phyloP scores from a whole-genome alignment of 2,329 filamentous ascomycete species.

The Zarea fungicola region DNA sequence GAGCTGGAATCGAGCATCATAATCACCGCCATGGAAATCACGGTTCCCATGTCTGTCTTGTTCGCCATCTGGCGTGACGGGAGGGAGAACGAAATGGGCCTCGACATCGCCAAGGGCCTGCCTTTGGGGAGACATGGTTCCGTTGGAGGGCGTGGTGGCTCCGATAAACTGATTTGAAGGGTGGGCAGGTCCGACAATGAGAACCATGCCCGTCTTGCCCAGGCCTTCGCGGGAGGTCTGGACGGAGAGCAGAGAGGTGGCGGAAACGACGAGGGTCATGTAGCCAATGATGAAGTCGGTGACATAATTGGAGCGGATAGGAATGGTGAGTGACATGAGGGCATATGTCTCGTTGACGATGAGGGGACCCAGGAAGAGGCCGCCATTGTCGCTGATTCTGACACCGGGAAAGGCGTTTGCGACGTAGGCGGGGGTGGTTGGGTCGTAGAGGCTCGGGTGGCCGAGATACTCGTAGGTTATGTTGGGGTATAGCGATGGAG shows the following conservation, averaged over 20 bases:
- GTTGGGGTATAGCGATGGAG: conserved; percentile 70
- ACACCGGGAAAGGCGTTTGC: conserved; percentile 48
- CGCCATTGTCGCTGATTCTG: conserved; percentile 44
- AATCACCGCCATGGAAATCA: conserved; percentile 29
- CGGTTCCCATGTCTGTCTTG: conserved; percentile 40
- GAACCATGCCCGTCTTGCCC: conserved; percentile 63
- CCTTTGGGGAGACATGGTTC: conserved; percentile 35
- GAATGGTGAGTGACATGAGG: conserved; percentile 74
- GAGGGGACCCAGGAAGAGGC: conserved; percentile 72
- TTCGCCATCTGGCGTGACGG: conserved; percentile 34
- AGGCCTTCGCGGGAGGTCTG: conserved; percentile 63
- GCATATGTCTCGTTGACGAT: conserved; percentile 68
- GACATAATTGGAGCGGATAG: conserved; percentile 64
- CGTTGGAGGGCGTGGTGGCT: conserved; percentile 40
- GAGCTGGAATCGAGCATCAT: conserved; percentile 51
- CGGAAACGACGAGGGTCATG: conserved; percentile 72
- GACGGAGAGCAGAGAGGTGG: conserved; percentile 56
- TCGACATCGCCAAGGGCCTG: conserved; percentile 35
- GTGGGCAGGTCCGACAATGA: conserved; percentile 66
- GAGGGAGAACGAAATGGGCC: conserved; percentile 59
- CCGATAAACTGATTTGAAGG: conserved; percentile 59
- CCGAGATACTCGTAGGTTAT: conserved; percentile 57
- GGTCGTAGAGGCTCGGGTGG: conserved; percentile 34
- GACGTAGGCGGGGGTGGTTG: conserved; percentile 35
- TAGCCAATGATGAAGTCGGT: conserved; percentile 67